Base-by-base conservation (phyloP, 768 basidiomycete species). In the Gloeophyllum trabeum region DNA sequence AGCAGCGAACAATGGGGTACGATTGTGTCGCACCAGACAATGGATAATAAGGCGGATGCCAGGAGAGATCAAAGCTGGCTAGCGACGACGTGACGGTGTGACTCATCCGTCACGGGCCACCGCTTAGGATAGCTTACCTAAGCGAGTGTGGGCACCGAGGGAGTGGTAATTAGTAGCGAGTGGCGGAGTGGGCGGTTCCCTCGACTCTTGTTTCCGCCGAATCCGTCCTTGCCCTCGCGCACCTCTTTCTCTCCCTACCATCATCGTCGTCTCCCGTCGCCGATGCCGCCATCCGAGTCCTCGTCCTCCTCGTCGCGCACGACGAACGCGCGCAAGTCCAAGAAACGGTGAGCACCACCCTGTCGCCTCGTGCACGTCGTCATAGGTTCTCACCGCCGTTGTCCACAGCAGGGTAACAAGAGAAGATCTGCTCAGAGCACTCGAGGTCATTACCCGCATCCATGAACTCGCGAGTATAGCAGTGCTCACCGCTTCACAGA, bases 241-340 rank as follows among this genome's bases (percentile, higher is more conserved):
- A 54, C 51, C 60, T 58, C 57, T 56, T 63, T 62, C 52, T 57
- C 62, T 57, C 58, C 54, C 56, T 58, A 60, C 63, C 55, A 60
- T 53, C 55, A 64, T 57, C 55, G 52, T 51, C 30, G 26, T 18
- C 48, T 49, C 37, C 46, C 46, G 46, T 39, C 44, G 25, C 40
- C 43, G 54, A 65, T 68, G 60, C 53, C 53, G 13, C 36, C 51
- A 50, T 51, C 51, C 34, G 34, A 52, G 24, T 40, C 52, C 52
- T 42, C 54, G 34, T 39, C 57, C 25, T 48, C 63, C 32, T 52
- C 64, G 28, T 35, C 58, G 36, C 43, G 57, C 36, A 20, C 56
- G 20, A 46, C 55, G 0, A 42, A 52, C 4, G 18, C 46, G 38
- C 30, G 43, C 21, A 62, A 51, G 44, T 46, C 50, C 28, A 63